Evolutionary conservation across 306 rosid species (phyloP).

Genomic region (Pterocarpus macrocarpus): DNA sequence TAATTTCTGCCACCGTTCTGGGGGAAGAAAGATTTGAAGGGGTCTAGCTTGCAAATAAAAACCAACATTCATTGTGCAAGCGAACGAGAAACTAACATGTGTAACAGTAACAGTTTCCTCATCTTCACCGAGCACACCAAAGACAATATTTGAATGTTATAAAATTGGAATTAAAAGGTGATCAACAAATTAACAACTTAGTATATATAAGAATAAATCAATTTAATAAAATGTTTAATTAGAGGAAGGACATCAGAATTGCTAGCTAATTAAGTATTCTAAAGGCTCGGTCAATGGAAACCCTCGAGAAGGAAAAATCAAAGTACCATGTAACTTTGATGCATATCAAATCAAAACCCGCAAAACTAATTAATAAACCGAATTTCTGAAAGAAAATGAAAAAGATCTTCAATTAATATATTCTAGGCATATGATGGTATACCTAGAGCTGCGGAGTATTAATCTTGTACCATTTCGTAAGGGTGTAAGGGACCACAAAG

Average conservation of each 20-base stretch:
- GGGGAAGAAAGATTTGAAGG: too few species aligned
- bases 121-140: background rate
- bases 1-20: too few species aligned
- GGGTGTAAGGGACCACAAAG: slow-evolving; percentile 28
- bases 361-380: background rate
- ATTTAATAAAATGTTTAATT: background rate
- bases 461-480: background rate
- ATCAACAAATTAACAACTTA: background rate
- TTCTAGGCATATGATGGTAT: too few species aligned
- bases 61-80: background rate
- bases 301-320: too few species aligned
- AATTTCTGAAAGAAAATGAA: background rate
- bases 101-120: background rate
- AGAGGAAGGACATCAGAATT: background rate
- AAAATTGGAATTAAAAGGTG: background rate
- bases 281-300: too few species aligned
- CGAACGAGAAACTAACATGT: background rate
- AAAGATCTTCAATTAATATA: background rate
- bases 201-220: background rate
- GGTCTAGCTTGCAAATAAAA: too few species aligned
- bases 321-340: background rate
- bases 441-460: background rate
- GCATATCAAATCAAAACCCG: background rate
- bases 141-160: background rate
- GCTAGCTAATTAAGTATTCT: too few species aligned